Evolutionary conservation across 768 basidiomycete genomes (phyloP), one percentile per base, ranked within the genome.

Genomic region (Boletus rufocinnamomeus): DNA sequence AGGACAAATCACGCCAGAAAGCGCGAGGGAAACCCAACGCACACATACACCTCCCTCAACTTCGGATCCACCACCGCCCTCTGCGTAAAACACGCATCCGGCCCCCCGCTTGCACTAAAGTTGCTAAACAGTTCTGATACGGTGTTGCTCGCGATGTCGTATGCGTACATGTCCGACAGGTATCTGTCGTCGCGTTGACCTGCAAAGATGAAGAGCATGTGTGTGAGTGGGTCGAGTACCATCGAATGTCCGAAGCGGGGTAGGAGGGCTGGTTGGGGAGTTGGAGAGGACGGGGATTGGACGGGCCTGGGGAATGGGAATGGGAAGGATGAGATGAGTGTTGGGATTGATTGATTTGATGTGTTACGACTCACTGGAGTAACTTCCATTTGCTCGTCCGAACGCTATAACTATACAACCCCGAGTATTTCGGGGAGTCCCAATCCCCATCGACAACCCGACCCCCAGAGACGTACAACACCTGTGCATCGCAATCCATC

Each of bases 231-330:
- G 54, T 92, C 90, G 21, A 91, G 77, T 5, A 91, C 81, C 91
- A 93, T 93, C 4, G 89, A 90, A 72, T 93, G 91, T 0, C 89
- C 89, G 58, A 79, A 88, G 21, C 89, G 86, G 11, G 84, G 76
- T 2, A 86, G 79, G 23, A 89, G 83, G 23, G 74, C 60, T 1
- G 74, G 71, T 50, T 80, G 78, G 0, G 75, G 71, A 4, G 71
- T 52, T 11, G 62, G 37, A 0, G 64, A 34, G 17, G 57, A 47
- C 2, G 50, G 27, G 1, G 61, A 60, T 52, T 62, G 67, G 23
- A 63, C 63, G 23, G 69, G 72, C 45, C 71, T 72, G 25, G 13
- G 47, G 17, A 10, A 21, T 3, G 19, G 47, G 14, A 9, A 27
- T 2, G 17, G 34, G 14, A 58, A 7, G 4, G 25, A 35, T 27